These are phyloP conservation scores for Epichloe sp. DNA, from an alignment of 2,329 filamentous ascomycete genomes.

Conservation along the genomic window DNA sequence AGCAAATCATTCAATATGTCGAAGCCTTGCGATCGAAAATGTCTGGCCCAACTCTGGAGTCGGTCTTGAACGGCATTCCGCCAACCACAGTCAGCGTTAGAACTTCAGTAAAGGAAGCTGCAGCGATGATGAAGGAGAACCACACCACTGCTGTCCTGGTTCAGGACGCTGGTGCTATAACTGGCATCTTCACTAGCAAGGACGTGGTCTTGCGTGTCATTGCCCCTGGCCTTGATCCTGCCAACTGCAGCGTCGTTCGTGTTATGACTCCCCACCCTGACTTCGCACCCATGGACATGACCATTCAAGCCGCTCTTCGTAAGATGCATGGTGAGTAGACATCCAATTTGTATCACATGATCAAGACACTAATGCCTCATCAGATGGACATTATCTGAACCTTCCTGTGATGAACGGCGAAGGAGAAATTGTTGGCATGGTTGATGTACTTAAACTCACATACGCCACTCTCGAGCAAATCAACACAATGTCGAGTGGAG, in stretches of 20 bases:
- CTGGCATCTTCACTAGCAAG: conserved; percentile 98
- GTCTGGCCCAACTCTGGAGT: conserved; percentile 93
- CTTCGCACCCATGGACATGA: conserved; percentile 98
- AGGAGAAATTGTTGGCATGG: conserved; percentile 98
- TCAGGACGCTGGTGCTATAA: conserved; percentile 93
- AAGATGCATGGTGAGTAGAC: conserved; percentile 86
- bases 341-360: background rate
- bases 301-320: conserved; percentile 88
- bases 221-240: conserved; percentile 85
- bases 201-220: conserved; percentile 97
- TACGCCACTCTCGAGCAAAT: conserved; percentile 97
- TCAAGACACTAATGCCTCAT: conserved; percentile 7
- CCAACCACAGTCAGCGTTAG: conserved; percentile 91
- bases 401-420: conserved; percentile 95
- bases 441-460: conserved; percentile 94
- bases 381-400: conserved; percentile 96
- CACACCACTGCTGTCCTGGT: conserved; percentile 94
- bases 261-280: conserved; percentile 99
- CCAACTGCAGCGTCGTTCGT: conserved; percentile 91
- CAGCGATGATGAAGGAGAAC: conserved; percentile 95
- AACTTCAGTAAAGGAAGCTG: conserved; percentile 92
- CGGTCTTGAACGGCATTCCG: conserved; percentile 80
- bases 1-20: conserved; percentile 98
- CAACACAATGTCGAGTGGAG: conserved; percentile 81
- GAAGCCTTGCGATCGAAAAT: conserved; percentile 92